A percentile compares a stretch with the other conserved stretches of the same genome.
phyloP scores from a whole-genome alignment of 192 early-diverging fungal genomes.

The Backusella psychrophila region DNA sequence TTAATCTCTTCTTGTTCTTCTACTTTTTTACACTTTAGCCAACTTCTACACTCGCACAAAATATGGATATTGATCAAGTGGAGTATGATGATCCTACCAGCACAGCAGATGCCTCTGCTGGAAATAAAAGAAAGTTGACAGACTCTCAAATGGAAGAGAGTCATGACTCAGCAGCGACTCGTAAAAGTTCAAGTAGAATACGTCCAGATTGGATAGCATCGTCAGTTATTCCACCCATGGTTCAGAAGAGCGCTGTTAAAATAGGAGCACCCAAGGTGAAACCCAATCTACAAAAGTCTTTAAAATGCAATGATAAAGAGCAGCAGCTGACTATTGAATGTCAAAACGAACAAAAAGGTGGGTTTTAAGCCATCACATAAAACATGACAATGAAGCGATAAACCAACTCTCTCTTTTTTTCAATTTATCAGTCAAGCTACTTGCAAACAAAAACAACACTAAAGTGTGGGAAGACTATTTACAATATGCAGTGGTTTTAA shows the following conservation, averaged over 20 bases:
- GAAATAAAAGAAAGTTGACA: slow-evolving; percentile 49
- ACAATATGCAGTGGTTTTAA: slow-evolving; percentile 51
- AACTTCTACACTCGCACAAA: background rate
- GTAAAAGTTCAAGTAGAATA: background rate
- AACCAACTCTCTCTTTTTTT: background rate
- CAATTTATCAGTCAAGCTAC: slow-evolving; percentile 2
- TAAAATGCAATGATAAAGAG: background rate
- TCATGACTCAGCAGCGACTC: background rate
- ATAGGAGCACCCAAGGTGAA: slow-evolving; percentile 47
- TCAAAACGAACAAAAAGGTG: slow-evolving; percentile 21
- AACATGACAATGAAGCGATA: background rate
- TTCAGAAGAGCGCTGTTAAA: slow-evolving; percentile 44
- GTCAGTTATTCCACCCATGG: slow-evolving; percentile 38
- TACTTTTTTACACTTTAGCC: background rate
- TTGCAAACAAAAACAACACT: slow-evolving; percentile 27
- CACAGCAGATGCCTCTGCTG: slow-evolving; percentile 4
- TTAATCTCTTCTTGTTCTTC: background rate
- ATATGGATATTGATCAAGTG: background rate
- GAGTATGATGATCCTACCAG: slow-evolving; percentile 35
- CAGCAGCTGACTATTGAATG: slow-evolving; percentile 29
- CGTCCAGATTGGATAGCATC: slow-evolving; percentile 33
- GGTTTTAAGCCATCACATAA: background rate
- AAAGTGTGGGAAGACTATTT: slow-evolving; percentile 62
- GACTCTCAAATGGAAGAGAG: background rate
- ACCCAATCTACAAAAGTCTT: slow-evolving; percentile 30